Percentiles rank a stretch among this genome's conserved stretches.
Evolutionary conservation across 2,329 filamentous ascomycete genomes (phyloP).

Genomic region (Chrysoporthe puriensis): DNA sequence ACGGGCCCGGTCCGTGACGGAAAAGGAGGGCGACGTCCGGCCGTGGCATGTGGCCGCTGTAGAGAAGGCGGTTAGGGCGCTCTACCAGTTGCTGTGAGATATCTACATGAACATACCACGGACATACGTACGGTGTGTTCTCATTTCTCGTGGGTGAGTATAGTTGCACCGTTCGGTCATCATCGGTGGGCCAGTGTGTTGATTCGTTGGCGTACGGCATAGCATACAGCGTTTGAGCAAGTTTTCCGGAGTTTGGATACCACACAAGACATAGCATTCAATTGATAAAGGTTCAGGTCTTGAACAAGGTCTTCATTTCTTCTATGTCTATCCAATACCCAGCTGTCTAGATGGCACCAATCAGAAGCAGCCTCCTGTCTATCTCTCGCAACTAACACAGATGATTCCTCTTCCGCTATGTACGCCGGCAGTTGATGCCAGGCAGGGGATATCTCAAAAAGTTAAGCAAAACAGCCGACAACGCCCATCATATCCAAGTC

Average conservation of each 20-base stretch:
- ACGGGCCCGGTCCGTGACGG: conserved; percentile 65
- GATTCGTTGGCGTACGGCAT: conserved; percentile 15
- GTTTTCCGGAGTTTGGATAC: neutral
- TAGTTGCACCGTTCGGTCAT: neutral
- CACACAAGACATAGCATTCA: conserved; percentile 18
- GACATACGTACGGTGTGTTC: neutral
- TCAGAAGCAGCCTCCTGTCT: neutral
- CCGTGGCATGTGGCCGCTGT: conserved; percentile 80
- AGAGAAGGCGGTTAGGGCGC: conserved; percentile 67
- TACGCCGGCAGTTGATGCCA: conserved; percentile 1
- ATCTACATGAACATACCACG: neutral
- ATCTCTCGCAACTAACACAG: neutral
- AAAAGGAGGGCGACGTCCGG: conserved; percentile 62
- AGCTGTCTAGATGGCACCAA: neutral
- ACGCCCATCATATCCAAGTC: neutral
- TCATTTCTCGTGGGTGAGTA: neutral
- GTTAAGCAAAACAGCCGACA: neutral
- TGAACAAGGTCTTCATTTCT: neutral
- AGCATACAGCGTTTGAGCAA: conserved; percentile 9
- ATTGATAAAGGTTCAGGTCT: conserved; percentile 14
- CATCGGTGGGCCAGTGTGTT: neutral
- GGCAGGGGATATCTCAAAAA: conserved; percentile 5
- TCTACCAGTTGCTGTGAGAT: conserved; percentile 66
- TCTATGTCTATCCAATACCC: neutral
- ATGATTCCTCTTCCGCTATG: neutral